Evolutionary conservation across 1,284 basidiomycete genomes (phyloP).

Genomic region (Microbotryum violaceum): DNA sequence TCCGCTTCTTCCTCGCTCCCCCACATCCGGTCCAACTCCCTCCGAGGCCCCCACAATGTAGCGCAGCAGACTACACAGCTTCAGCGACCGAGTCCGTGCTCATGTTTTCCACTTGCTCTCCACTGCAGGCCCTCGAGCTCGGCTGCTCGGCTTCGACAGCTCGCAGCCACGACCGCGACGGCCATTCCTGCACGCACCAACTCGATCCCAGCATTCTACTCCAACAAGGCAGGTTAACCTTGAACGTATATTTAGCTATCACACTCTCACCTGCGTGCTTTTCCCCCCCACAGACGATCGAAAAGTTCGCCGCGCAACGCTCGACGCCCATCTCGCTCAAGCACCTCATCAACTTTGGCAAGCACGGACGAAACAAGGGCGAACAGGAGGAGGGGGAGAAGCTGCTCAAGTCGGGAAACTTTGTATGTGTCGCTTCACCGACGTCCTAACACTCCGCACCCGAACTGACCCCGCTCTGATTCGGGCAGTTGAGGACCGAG

Average conservation of each 20-base stretch:
- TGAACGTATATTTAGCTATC: no score
- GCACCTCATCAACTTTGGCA: conserved; percentile 35
- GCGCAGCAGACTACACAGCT: no score
- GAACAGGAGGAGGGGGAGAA: conserved; percentile 30
- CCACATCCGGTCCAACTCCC: not conserved
- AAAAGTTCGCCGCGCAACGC: not conserved
- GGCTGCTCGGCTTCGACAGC: not conserved
- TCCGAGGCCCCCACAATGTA: not conserved
- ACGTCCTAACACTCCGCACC: not conserved
- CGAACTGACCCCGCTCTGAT: not conserved
- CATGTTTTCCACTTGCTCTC: not conserved
- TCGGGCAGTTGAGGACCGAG: conserved; percentile 58
- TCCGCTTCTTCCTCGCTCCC: no score
- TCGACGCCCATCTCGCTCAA: conserved; percentile 34
- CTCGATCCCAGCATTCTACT: conserved; percentile 21
- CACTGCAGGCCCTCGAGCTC: not conserved
- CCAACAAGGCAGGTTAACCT: conserved; percentile 20
- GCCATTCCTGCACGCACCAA: not conserved
- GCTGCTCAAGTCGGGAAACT: conserved; percentile 35
- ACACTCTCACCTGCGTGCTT: conserved; percentile 3
- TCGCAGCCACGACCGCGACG: conserved; percentile 4
- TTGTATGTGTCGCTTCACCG: conserved; percentile 19
- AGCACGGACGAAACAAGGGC: conserved; percentile 22
- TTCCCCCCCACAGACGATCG: conserved; percentile 5
- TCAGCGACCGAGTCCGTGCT: no score